A percentile compares a stretch with the other conserved stretches of the same genome.
Evolutionary conservation across 1,139 yeast genomes (phyloP).

Genomic region (Debaryomyces psychrophilus): DNA sequence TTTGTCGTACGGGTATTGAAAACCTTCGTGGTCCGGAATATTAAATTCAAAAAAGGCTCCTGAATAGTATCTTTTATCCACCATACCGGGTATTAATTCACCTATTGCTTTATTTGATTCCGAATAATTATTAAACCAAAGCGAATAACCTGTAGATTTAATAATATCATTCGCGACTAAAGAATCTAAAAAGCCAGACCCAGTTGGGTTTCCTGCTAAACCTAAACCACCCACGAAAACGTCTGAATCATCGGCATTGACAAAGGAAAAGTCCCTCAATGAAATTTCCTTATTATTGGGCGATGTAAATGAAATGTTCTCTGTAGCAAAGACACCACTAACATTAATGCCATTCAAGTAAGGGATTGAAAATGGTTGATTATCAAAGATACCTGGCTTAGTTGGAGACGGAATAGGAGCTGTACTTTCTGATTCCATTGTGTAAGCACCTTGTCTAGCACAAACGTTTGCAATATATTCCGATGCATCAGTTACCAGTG

Average conservation of each 20-base stretch:
- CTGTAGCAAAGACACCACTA: conserved; percentile 29
- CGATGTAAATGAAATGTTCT: conserved; percentile 24
- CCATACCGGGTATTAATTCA: conserved; percentile 60
- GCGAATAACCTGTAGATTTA: conserved; percentile 55
- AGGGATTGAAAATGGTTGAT: conserved; percentile 23
- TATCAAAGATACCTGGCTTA: background rate
- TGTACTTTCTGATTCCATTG: conserved; percentile 5
- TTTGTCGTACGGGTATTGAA: conserved; percentile 28
- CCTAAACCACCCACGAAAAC: conserved; percentile 48
- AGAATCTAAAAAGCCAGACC: conserved; percentile 45
- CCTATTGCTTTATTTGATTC: conserved; percentile 27
- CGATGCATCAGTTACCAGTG: conserved; percentile 22
- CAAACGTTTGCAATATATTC: conserved; percentile 31
- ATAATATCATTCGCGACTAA: conserved; percentile 39
- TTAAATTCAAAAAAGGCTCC: conserved; percentile 54
- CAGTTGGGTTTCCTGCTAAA: conserved; percentile 47
- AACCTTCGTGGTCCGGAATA: conserved; percentile 39
- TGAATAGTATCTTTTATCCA: conserved; percentile 47
- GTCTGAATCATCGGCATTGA: conserved; percentile 28
- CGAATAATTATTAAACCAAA: conserved; percentile 42
- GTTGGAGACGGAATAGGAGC: conserved; percentile 14
- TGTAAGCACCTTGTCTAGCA: conserved; percentile 31
- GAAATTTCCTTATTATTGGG: conserved; percentile 17
- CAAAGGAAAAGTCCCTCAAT: conserved; percentile 31
- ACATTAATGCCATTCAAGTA: conserved; percentile 33